Percentiles rank a stretch among this genome's conserved stretches.
phyloP scores from a whole-genome alignment of 805 yeast species.

The Ogataea thermomethanolica region DNA sequence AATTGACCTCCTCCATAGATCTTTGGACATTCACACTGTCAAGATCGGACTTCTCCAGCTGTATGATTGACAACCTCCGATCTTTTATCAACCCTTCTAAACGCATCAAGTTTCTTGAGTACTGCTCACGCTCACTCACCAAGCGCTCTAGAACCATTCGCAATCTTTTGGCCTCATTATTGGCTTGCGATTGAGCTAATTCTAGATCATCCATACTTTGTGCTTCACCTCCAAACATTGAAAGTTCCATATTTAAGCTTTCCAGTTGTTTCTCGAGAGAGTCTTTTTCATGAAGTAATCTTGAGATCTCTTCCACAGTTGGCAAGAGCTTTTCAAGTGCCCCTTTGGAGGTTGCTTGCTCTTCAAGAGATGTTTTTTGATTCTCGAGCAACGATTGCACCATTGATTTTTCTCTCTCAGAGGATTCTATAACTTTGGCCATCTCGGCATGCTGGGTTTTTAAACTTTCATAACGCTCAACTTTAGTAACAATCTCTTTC shows the following conservation, averaged over 20 bases:
- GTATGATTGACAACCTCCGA: conserved; percentile 47
- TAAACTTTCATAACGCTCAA: conserved; percentile 20
- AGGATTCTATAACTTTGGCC: not conserved
- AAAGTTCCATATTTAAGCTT: conserved; percentile 15
- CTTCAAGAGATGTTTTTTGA: not conserved
- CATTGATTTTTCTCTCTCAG: not conserved
- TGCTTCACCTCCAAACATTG: conserved; percentile 20
- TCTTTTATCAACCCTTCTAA: conserved; percentile 53
- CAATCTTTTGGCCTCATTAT: conserved; percentile 36
- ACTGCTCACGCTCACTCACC: conserved; percentile 41
- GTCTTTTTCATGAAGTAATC: conserved; percentile 34
- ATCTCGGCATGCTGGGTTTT: conserved; percentile 4
- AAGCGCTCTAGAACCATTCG: conserved; percentile 35
- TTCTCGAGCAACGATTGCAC: not conserved
- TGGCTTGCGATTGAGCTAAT: conserved; percentile 36
- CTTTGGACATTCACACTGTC: conserved; percentile 43
- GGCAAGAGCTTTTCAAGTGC: conserved; percentile 5
- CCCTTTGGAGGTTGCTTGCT: not conserved
- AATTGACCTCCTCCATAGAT: conserved; percentile 28
- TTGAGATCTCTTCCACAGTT: conserved; percentile 35
- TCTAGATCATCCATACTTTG: conserved; percentile 47
- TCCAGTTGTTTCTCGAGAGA: conserved; percentile 26
- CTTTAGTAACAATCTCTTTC: conserved; percentile 29
- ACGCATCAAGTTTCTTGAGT: conserved; percentile 40
- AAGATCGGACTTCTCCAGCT: conserved; percentile 47